These are phyloP conservation scores for Russula earlei DNA, from an alignment of 768 basidiomycete species.

Conservation along the genomic window DNA sequence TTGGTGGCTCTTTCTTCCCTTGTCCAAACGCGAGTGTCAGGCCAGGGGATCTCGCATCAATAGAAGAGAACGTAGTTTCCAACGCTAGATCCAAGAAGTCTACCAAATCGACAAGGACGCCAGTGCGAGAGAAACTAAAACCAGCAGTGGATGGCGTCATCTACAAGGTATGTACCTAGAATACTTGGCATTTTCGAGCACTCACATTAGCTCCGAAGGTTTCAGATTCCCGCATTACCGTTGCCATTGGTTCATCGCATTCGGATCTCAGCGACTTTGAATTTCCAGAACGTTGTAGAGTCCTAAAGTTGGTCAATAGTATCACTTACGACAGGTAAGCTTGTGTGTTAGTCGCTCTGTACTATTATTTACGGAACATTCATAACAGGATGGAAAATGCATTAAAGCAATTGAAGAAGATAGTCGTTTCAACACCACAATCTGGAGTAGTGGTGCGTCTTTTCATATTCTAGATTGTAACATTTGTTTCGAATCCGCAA, in stretches of 20 bases:
- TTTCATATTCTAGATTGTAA: not conserved
- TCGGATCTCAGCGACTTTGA: constrained; percentile 56
- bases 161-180: constrained; percentile 49
- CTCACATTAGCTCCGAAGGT: constrained; percentile 37
- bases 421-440: constrained; percentile 23
- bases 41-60: constrained; percentile 80
- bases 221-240: constrained; percentile 68
- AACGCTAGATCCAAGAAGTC: constrained; percentile 31
- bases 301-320: constrained; percentile 86
- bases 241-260: constrained; percentile 65
- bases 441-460: constrained; percentile 10
- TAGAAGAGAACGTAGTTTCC: constrained; percentile 58
- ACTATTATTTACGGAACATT: not conserved
- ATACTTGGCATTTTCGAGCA: not conserved
- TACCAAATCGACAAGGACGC: constrained; percentile 40
- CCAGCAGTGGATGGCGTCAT: constrained; percentile 67
- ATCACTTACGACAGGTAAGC: constrained; percentile 78
- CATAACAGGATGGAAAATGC: constrained; percentile 74
- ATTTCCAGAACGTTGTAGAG: constrained; percentile 73
- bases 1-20: not conserved
- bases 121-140: constrained; percentile 14
- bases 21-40: constrained; percentile 29
- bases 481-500: not conserved
- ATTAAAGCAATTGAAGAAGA: constrained; percentile 52
- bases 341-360: not conserved